Conservation (phyloP, 495 filamentous ascomycete genomes). For the Hypoxylon lenormandii region DNA sequence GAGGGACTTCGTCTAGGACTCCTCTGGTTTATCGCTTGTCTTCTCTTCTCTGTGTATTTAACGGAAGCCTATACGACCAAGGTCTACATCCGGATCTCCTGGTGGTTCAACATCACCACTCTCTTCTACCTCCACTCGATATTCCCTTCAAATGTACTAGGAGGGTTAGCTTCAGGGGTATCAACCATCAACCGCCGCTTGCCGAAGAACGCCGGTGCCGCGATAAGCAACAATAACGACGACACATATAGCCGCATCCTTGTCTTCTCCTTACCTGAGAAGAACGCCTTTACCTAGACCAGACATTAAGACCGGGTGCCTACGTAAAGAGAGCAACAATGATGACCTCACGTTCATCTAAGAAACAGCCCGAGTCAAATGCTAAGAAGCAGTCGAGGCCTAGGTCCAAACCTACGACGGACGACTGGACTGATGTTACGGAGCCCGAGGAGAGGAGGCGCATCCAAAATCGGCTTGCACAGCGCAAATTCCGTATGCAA, state of each 20-base stretch:
- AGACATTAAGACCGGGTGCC: constrained; percentile 8
- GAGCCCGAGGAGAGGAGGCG: constrained; percentile 70
- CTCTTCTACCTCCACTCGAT: background rate
- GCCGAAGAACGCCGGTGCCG: background rate
- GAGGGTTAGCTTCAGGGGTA: background rate
- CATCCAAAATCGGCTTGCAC: constrained; percentile 71
- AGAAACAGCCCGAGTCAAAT: constrained; percentile 45
- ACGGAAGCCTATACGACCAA: constrained; percentile 5
- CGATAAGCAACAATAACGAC: background rate
- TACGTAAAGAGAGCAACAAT: constrained; percentile 7
- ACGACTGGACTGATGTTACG: constrained; percentile 71
- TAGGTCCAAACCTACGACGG: constrained; percentile 55
- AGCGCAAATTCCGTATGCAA: constrained; percentile 70
- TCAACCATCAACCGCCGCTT: constrained; percentile 8
- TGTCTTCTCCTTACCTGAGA: background rate
- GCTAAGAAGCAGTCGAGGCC: constrained; percentile 53
- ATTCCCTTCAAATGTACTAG: background rate
- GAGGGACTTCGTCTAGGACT: constrained; percentile 7
- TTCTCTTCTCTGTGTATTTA: constrained; percentile 14
- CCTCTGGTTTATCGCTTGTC: background rate
- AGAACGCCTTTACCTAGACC: background rate
- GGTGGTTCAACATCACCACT: constrained; percentile 7
- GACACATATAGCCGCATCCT: background rate
- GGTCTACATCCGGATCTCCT: background rate
- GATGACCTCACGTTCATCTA: constrained; percentile 55